phyloP scores from a whole-genome alignment of 73 alveolate species.

The Symbiodinium natans region DNA sequence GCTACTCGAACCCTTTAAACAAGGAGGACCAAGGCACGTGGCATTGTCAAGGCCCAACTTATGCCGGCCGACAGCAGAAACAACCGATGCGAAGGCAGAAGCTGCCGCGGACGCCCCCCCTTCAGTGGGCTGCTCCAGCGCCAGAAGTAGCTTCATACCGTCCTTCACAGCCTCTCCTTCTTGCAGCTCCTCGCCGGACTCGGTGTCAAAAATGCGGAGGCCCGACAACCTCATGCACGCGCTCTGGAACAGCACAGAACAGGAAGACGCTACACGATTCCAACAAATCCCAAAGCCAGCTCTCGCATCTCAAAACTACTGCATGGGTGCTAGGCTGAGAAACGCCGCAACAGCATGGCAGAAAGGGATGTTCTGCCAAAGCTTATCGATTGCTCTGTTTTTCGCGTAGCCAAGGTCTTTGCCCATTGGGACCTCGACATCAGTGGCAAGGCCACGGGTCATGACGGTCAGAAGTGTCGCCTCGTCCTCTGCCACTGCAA shows the following conservation, averaged over 20 bases:
- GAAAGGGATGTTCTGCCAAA: conserved; percentile 75
- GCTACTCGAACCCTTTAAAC: not conserved
- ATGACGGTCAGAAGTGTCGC: conserved; percentile 63
- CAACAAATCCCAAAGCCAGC: too few species aligned
- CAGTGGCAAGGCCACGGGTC: conserved; percentile 67
- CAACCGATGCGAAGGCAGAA: conserved; percentile 31
- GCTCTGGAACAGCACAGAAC: too few species aligned
- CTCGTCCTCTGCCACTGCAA: conserved; percentile 78
- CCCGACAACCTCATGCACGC: conserved; percentile 29
- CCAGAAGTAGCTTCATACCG: conserved; percentile 61
- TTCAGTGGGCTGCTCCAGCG: conserved; percentile 9
- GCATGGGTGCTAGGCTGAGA: not conserved
- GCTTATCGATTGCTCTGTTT: conserved; percentile 77
- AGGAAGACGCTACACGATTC: too few species aligned
- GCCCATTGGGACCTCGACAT: conserved; percentile 59
- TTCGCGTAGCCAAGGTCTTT: conserved; percentile 71
- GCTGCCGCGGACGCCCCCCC: conserved; percentile 22
- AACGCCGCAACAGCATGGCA: conserved; percentile 91
- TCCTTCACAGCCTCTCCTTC: conserved; percentile 27
- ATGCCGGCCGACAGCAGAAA: conserved; percentile 60
- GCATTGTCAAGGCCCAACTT: conserved; percentile 58
- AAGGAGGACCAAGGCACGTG: not conserved
- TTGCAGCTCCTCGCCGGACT: conserved; percentile 42
- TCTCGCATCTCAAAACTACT: too few species aligned
- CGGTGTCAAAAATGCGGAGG: conserved; percentile 52